Evolutionary conservation across 2,329 filamentous ascomycete species (phyloP), one percentile per base, ranked within the genome.

Genomic region (Amylocarpus encephaloides): DNA sequence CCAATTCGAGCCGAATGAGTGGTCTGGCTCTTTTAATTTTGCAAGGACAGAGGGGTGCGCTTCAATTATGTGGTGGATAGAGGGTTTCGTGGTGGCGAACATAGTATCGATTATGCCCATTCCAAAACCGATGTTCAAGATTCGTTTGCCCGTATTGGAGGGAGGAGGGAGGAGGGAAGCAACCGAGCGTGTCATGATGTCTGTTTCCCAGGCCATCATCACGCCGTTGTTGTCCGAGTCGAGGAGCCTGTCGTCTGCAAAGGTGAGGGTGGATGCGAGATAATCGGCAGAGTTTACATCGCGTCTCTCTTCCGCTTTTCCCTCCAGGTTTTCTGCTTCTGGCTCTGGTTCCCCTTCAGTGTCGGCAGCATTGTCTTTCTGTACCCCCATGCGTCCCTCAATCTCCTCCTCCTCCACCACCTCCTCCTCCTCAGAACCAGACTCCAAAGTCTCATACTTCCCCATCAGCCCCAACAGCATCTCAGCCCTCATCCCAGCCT

Each of bases 161-260:
- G 71, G 71, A 39, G 70, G 63, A 0, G 73, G 72, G 5, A 83
- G 73, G 1, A 85, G 72, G 1, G 94, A 73, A 12, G 83, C 77
- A 41, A 89, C 88, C 48, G 86, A 88, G 45, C 79, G 77, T 52
- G 79, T 78, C 89, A 95, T 95, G 60, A 95, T 93, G 57, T 83
- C 80, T 1, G 83, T 86, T 68, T 95, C 89, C 89, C 89, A 95
- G 35, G 83, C 78, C 89, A 95, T 95, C 89, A 95, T 95, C 41
- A 95, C 87, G 46, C 87, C 88, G 66, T 95, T 95, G 54, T 82
- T 77, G 56, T 82, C 79, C 3, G 80, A 75, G 64, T 93, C 88
- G 6, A 93, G 76, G 2, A 93, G 77, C 52, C 84, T 84, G 56
- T 77, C 77, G 50, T 78, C 72, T 43, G 77, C 74, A 67, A 86